Conservation (phyloP, 257 asterid species). For the Solanum chiquidenum region DNA sequence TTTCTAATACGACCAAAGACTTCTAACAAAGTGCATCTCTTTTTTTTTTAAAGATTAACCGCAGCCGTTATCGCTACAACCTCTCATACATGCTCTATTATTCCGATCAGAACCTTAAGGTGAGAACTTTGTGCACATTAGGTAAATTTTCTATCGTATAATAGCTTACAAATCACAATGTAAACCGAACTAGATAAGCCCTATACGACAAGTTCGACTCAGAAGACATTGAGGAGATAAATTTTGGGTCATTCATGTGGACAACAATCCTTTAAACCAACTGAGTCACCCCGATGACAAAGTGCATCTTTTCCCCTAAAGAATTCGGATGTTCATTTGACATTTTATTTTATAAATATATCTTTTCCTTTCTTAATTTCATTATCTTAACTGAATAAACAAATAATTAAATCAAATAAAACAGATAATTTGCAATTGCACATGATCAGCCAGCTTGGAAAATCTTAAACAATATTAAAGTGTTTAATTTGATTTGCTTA, state of each 20-base stretch:
- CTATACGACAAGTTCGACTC: too few species aligned
- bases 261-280: too few species aligned
- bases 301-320: background rate
- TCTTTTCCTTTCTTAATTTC: background rate
- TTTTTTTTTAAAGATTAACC: rapidly evolving
- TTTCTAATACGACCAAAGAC: background rate
- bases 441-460: background rate
- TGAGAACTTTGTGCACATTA: too few species aligned
- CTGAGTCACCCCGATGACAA: rapidly evolving
- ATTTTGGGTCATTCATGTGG: too few species aligned
- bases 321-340: background rate
- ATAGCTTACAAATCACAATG: rapidly evolving
- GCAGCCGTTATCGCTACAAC: rapidly evolving
- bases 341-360: background rate
- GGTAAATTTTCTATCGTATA: rapidly evolving
- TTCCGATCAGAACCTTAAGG: background rate
- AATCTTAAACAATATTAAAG: background rate
- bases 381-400: too few species aligned
- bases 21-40: background rate
- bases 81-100: rapidly evolving
- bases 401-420: background rate
- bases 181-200: rapidly evolving
- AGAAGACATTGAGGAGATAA: too few species aligned
- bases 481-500: background rate
- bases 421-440: background rate